Conservation (phyloP, 257 asterid genomes). For the Leptodermis oblonga region DNA sequence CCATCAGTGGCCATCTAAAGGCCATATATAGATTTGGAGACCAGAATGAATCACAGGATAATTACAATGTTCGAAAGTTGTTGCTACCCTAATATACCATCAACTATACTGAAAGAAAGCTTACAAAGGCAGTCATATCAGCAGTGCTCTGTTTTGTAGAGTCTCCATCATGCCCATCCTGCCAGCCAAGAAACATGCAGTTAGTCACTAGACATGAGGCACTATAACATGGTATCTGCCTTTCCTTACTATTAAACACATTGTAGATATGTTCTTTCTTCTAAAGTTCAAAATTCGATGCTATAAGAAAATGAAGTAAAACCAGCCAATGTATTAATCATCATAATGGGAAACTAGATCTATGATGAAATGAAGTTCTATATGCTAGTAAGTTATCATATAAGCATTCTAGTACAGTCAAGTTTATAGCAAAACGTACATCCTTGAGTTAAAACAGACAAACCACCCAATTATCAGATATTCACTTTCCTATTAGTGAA, state of each 20-base stretch:
- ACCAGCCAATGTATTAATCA: neutral
- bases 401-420: neutral
- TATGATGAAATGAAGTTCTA: neutral
- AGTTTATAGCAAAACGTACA: neutral
- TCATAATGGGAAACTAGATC: neutral
- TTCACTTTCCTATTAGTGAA: neutral
- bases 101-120: conserved; percentile 17
- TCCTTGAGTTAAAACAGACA: neutral
- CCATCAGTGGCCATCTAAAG: too few relatives aligned
- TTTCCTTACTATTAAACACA: neutral
- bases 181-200: conserved; percentile 23
- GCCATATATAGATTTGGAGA: neutral
- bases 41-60: neutral
- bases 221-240: neutral
- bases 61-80: neutral
- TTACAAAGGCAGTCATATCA: conserved; percentile 86
- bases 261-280: neutral
- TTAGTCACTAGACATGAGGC: neutral
- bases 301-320: neutral
- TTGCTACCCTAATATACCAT: neutral
- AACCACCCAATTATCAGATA: neutral
- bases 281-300: neutral
- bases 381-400: neutral
- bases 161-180: conserved; percentile 74
- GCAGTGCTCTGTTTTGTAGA: conserved; percentile 64